Percentiles rank a stretch among this genome's conserved stretches.
phyloP scores from a whole-genome alignment of 495 filamentous ascomycete genomes.

The Xylaria palmicola region DNA sequence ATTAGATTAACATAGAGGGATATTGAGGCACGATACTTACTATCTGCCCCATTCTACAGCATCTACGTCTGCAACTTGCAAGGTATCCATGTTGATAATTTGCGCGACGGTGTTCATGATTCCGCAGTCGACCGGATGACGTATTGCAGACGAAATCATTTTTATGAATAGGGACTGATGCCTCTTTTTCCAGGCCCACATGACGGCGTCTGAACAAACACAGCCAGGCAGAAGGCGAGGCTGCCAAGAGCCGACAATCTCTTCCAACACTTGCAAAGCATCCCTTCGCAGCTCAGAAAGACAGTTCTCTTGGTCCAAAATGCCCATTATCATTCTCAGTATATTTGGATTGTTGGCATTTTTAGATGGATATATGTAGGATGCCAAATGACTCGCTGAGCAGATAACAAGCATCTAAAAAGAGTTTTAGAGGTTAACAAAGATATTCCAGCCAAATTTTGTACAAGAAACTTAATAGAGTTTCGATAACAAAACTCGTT shows the following conservation, averaged over 20 bases:
- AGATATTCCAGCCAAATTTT: not conserved
- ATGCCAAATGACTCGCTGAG: not conserved
- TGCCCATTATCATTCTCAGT: not conserved
- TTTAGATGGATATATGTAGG: not conserved
- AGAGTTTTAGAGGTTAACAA: not conserved
- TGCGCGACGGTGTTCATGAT: not conserved
- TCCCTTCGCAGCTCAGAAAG: not conserved
- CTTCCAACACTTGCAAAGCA: not conserved
- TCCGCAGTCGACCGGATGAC: accelerated
- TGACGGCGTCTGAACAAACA: not conserved
- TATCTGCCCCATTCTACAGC: not conserved
- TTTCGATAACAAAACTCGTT: not conserved
- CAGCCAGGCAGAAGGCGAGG: not conserved
- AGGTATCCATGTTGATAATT: not conserved
- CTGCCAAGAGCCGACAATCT: not conserved
- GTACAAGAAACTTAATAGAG: not conserved
- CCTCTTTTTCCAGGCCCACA: not conserved
- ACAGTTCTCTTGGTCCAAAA: not conserved
- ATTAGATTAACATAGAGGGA: not conserved
- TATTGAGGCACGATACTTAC: not conserved
- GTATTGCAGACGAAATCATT: not conserved
- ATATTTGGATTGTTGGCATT: not conserved
- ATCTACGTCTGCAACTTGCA: not conserved
- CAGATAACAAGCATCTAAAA: not conserved
- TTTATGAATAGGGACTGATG: not conserved